Evolutionary conservation across 1,284 basidiomycete genomes (phyloP).

Genomic region (Filobasidium uniguttulatum): DNA sequence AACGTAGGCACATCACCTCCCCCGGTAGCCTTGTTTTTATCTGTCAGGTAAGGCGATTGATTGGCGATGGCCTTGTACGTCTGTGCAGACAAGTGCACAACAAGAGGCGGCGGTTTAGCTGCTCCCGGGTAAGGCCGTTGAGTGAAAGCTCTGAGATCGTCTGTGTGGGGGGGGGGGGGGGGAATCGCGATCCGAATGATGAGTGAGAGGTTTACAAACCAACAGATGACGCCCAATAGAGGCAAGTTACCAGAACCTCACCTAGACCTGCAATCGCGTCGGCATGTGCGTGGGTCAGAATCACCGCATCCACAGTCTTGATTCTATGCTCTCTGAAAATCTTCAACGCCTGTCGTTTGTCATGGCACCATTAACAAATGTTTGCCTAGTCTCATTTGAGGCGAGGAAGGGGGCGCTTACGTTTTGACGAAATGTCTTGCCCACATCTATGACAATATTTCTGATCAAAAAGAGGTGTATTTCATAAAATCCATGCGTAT

Average conservation of each 20-base stretch:
- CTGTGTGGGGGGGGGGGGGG: not conserved
- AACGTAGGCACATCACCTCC: slow-evolving; percentile 35
- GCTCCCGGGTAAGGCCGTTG: slow-evolving; percentile 19
- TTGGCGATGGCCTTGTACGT: slow-evolving; percentile 29
- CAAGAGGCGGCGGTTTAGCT: slow-evolving; percentile 21
- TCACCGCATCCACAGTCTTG: slow-evolving; percentile 35
- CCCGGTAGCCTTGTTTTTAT: slow-evolving; percentile 34
- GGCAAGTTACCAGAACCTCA: not conserved
- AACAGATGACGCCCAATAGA: not conserved
- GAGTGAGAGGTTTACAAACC: not conserved
- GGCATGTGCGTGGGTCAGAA: slow-evolving; percentile 38
- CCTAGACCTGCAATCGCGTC: slow-evolving; percentile 18
- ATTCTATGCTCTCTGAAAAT: slow-evolving; percentile 35
- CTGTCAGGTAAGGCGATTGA: slow-evolving; percentile 36
- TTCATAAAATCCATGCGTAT: not conserved
- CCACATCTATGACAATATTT: slow-evolving; percentile 38
- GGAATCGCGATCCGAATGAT: not conserved
- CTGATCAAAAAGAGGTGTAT: slow-evolving; percentile 3
- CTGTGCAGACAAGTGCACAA: slow-evolving; percentile 27
- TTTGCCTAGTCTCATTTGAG: not conserved
- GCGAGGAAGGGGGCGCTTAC: slow-evolving; percentile 3
- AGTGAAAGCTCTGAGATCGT: slow-evolving; percentile 21
- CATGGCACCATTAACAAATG: too few relatives aligned
- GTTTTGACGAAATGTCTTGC: slow-evolving; percentile 36
- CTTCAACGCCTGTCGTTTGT: slow-evolving; percentile 26